phyloP scores from a whole-genome alignment of 140 eudicot genomes.

The Oenanthe javanica region DNA sequence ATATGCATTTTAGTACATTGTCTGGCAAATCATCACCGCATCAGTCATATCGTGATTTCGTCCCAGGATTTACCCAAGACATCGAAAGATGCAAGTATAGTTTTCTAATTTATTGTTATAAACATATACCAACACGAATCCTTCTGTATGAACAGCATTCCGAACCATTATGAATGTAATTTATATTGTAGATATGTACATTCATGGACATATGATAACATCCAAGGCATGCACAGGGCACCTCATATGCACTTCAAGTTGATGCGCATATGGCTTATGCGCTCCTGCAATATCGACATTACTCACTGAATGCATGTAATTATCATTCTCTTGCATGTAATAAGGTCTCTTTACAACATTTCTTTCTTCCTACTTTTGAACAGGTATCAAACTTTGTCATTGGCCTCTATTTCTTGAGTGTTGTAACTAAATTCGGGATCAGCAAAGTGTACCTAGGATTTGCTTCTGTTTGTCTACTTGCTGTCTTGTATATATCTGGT shows the following conservation, averaged over 20 bases:
- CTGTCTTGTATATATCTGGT: constrained; percentile 71
- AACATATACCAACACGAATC: not conserved
- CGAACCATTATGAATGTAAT: not conserved
- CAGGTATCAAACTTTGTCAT: constrained; percentile 87
- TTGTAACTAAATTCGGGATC: constrained; percentile 79
- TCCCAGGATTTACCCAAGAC: not conserved
- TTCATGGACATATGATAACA: not conserved
- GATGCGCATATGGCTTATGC: not conserved
- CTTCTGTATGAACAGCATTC: not conserved
- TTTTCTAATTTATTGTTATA: too few species aligned
- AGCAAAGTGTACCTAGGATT: constrained; percentile 95
- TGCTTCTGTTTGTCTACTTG: constrained; percentile 70
- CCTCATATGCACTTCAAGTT: not conserved
- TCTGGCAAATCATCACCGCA: not conserved
- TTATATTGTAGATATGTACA: not conserved
- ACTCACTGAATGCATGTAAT: not conserved
- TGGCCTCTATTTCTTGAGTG: constrained; percentile 93
- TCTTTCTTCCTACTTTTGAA: constrained; percentile 12
- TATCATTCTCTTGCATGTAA: not conserved
- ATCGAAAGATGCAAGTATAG: not conserved
- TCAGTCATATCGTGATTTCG: not conserved
- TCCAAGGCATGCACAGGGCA: not conserved
- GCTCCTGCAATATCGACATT: not conserved
- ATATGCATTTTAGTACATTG: too few species aligned
- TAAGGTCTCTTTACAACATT: not conserved